phyloP scores from a whole-genome alignment of 352 stramenopile species.

The Pythium plurisporium region DNA sequence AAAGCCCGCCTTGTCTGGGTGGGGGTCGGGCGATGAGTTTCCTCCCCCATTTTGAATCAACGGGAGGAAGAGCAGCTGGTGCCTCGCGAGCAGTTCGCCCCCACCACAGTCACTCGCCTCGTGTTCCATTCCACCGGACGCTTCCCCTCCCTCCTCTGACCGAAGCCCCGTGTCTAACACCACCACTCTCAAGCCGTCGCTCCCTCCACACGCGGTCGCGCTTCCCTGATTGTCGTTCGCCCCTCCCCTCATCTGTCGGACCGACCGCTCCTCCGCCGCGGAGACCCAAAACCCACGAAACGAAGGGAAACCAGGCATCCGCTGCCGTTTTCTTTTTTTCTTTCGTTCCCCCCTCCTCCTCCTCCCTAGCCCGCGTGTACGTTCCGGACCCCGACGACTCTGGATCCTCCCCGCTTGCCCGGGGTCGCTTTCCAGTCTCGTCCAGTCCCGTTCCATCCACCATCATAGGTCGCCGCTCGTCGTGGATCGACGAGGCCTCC shows the following conservation, averaged over 20 bases:
- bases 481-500: slow-evolving; percentile 9
- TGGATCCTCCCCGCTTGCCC: slow-evolving; percentile 1
- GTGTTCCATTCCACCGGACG: slow-evolving; percentile 1
- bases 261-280: too few relatives aligned
- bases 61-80: slow-evolving; percentile 13
- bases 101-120: background rate
- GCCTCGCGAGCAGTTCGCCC: background rate
- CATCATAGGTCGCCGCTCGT: slow-evolving; percentile 15
- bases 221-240: background rate
- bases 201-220: background rate
- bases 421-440: slow-evolving; percentile 4
- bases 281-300: too few relatives aligned
- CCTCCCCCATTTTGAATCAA: slow-evolving; percentile 21
- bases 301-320: too few relatives aligned
- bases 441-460: background rate
- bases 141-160: too few relatives aligned
- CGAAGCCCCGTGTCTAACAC: too few relatives aligned
- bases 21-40: slow-evolving; percentile 14
- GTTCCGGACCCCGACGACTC: background rate
- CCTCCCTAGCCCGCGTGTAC: background rate
- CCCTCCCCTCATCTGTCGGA: too few relatives aligned
- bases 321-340: slow-evolving; percentile 1
- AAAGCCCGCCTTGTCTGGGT: background rate
- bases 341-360: background rate
- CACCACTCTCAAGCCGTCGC: too few relatives aligned